Conservation (phyloP, 2,329 filamentous ascomycete species). For the Dendrostoma leiphaemia region DNA sequence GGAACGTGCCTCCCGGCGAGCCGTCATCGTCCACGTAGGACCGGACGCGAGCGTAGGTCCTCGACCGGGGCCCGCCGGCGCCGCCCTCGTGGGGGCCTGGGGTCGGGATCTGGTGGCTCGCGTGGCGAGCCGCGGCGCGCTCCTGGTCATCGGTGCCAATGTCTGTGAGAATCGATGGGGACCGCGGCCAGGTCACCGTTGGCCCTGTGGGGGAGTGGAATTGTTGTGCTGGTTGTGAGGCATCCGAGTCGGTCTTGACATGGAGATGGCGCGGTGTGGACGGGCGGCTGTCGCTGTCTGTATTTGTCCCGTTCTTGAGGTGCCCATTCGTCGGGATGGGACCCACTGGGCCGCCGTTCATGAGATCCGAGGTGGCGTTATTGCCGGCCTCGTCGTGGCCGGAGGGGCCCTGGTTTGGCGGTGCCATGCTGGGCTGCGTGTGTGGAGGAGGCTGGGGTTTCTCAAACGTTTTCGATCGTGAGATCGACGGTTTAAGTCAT, state of each 20-base stretch:
- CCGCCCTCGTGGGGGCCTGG: slow-evolving; percentile 32
- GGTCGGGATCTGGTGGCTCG: slow-evolving; percentile 27
- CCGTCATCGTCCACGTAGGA: slow-evolving; percentile 27
- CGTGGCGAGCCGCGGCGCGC: neutral
- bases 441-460: neutral
- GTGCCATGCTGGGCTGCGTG: neutral
- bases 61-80: slow-evolving; percentile 31
- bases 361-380: neutral
- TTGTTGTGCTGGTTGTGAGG: too few species aligned
- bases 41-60: slow-evolving; percentile 27
- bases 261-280: slow-evolving; percentile 4
- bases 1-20: slow-evolving; percentile 33
- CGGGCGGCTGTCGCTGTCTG: slow-evolving; percentile 13
- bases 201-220: slow-evolving; percentile 1
- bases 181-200: slow-evolving; percentile 12
- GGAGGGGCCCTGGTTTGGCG: neutral
- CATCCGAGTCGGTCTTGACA: neutral
- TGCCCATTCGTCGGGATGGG: neutral
- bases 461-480: neutral
- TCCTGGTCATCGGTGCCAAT: neutral
- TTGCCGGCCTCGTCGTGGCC: neutral
- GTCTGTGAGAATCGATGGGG: slow-evolving; percentile 4
- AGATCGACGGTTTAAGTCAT: neutral
- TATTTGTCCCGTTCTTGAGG: slow-evolving; percentile 12
- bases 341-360: slow-evolving; percentile 12